Percentiles rank a stretch among this genome's conserved stretches.
These are phyloP conservation scores for Phaffomyces opuntiae DNA, from an alignment of 805 yeast species.

Conservation along the genomic window DNA sequence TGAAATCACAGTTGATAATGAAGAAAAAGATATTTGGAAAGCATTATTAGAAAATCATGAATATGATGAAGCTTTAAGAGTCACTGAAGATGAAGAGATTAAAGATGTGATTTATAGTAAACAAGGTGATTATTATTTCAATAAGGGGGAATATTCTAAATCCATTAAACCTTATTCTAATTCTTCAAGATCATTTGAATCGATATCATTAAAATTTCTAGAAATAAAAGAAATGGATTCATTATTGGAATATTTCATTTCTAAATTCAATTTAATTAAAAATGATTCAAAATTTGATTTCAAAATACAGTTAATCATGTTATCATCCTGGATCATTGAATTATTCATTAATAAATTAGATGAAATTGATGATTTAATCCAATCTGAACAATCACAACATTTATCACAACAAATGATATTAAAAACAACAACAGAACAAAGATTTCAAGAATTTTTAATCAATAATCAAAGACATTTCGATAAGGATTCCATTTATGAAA, in stretches of 20 bases:
- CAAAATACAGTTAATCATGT: constrained; percentile 25
- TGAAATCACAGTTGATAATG: constrained; percentile 67
- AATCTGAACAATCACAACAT: constrained; percentile 21
- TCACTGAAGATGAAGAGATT: constrained; percentile 29
- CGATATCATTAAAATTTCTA: constrained; percentile 51
- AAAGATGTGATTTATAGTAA: constrained; percentile 43
- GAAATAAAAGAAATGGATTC: constrained; percentile 35
- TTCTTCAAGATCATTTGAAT: constrained; percentile 63
- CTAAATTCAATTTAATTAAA: constrained; percentile 32
- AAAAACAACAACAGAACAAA: constrained; percentile 23
- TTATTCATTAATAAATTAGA: constrained; percentile 26
- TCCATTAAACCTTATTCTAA: constrained; percentile 56
- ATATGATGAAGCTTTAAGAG: constrained; percentile 59
- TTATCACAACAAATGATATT: constrained; percentile 17
- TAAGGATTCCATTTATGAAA: constrained; percentile 60
- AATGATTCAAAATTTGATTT: constrained; percentile 18
- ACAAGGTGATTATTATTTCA: constrained; percentile 46
- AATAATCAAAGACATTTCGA: constrained; percentile 48
- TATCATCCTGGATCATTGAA: constrained; percentile 32
- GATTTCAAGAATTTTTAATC: constrained; percentile 43
- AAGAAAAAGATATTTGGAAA: constrained; percentile 71
- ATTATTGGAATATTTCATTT: constrained; percentile 37
- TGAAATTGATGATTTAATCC: constrained; percentile 26
- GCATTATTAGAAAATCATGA: constrained; percentile 41
- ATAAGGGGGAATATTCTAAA: constrained; percentile 22